phyloP scores from a whole-genome alignment of 192 early-diverging fungal genomes.

The Coemansia furcata region DNA sequence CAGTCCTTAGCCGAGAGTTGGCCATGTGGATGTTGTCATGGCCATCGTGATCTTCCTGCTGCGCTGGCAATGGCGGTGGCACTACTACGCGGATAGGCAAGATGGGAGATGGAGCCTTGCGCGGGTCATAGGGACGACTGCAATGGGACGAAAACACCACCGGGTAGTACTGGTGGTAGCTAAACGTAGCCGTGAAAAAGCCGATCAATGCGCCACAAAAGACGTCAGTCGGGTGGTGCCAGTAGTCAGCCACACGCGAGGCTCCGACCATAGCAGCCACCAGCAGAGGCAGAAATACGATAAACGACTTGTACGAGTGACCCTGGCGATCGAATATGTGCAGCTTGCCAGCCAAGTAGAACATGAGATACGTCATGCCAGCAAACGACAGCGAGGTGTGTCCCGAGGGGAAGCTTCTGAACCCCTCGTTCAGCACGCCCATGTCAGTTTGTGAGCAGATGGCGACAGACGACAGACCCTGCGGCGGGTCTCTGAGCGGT shows the following conservation, averaged over 20 bases:
- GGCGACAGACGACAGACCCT: slow-evolving; percentile 58
- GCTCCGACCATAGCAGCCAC: slow-evolving; percentile 57
- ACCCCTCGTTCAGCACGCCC: slow-evolving; percentile 65
- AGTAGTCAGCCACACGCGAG: slow-evolving; percentile 61
- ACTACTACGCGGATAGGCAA: slow-evolving; percentile 20
- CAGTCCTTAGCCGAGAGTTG: not conserved
- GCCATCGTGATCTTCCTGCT: not conserved
- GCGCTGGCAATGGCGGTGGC: not conserved
- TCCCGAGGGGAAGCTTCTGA: slow-evolving; percentile 84
- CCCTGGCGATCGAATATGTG: slow-evolving; percentile 61
- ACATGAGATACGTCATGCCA: slow-evolving; percentile 63
- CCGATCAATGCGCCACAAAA: slow-evolving; percentile 55
- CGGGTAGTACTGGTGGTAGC: slow-evolving; percentile 49
- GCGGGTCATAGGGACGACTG: slow-evolving; percentile 31
- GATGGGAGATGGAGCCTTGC: slow-evolving; percentile 24
- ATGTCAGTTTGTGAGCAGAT: slow-evolving; percentile 61
- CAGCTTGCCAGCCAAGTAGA: slow-evolving; percentile 72
- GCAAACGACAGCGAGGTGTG: slow-evolving; percentile 80
- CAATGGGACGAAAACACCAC: slow-evolving; percentile 17
- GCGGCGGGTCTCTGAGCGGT: slow-evolving; percentile 49
- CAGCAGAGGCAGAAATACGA: slow-evolving; percentile 48
- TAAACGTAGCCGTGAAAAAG: slow-evolving; percentile 36
- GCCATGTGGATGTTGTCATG: slow-evolving; percentile 13
- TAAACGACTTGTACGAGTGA: slow-evolving; percentile 59
- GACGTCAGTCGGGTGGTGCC: slow-evolving; percentile 65